Base-by-base conservation (phyloP, 176 grass and related monocot species). In the Metroxylon sagu region DNA sequence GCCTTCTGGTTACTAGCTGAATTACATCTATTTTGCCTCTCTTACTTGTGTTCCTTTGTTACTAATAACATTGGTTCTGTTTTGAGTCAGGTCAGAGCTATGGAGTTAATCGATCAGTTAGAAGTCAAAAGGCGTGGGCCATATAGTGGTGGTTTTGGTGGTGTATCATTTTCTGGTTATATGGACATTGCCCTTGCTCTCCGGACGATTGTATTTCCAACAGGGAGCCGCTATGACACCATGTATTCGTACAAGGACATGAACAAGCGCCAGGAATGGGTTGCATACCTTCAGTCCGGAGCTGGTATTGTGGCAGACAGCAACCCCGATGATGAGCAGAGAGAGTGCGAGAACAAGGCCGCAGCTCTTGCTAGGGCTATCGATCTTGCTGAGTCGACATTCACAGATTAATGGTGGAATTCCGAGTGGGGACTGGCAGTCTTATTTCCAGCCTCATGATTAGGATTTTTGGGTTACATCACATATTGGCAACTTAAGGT, bases 71-170 rank as follows among this genome's bases (percentile, higher is more conserved):
- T 52, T 57, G 35, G 5, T 57, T 3, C 66, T 39, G 39, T 52
- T 80, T 53, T 29, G 59, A 26, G 60, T 18, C 59, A 97, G 93
- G 93, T 97, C 16, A 87, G 54, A 85, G 93, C 93, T 6, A 97
- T 97, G 93, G 93, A 97, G 35, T 67, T 97, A 21, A 92, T 97
- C 14, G 93, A 97, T 30, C 27, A 80, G 48, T 17, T 97, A 52
- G 87, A 97, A 78, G 76, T 69, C 56, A 85, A 77, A 52, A 82
- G 77, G 66, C 75, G 87, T 0, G 93, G 93, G 2, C 93, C 87
- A 0, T 97, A 97, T n/a, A 83, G 93, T 4, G 93, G 93, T 15
- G 93, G 93, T 2, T 88, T 98, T 30, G 93, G 93, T 18, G 78
- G 70, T 0, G 77, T 97, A 48, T 91, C 93, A 18, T 92, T 88